A percentile compares a stretch with the other conserved stretches of the same genome.
Conservation (phyloP, 148 eudicot species). For the Salicornia ramosissima region DNA sequence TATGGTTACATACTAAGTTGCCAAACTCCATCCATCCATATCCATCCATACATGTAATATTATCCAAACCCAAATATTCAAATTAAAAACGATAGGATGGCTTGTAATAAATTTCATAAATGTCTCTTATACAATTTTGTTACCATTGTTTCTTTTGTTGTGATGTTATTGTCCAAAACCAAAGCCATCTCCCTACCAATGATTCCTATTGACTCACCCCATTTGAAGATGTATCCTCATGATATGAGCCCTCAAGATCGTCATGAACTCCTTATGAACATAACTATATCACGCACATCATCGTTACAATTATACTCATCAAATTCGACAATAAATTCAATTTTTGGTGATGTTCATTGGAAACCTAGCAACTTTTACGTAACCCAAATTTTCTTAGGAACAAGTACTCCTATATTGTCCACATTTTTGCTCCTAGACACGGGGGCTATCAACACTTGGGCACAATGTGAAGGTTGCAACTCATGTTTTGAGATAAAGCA, state of each 20-base stretch:
- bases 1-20: too few species aligned
- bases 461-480: conserved; percentile 18
- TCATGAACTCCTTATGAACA: conserved; percentile 4
- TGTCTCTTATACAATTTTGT: too few species aligned
- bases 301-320: background rate
- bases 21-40: too few species aligned
- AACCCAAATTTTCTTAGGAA: background rate
- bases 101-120: too few species aligned
- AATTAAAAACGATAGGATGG: too few species aligned
- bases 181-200: conserved; percentile 11
- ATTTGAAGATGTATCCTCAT: conserved; percentile 10
- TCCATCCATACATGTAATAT: too few species aligned
- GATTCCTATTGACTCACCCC: conserved; percentile 22
- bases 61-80: too few species aligned
- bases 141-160: too few species aligned
- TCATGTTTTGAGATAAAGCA: background rate
- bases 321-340: background rate
- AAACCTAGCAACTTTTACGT: background rate
- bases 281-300: conserved; percentile 14
- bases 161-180: background rate
- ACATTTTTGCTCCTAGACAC: conserved; percentile 13
- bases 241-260: background rate
- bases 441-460: conserved; percentile 9
- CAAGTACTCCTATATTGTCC: background rate
- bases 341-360: background rate